Evolutionary conservation across 371 early-diverging fungal genomes (phyloP).

Genomic region (Blakeslea trispora): DNA sequence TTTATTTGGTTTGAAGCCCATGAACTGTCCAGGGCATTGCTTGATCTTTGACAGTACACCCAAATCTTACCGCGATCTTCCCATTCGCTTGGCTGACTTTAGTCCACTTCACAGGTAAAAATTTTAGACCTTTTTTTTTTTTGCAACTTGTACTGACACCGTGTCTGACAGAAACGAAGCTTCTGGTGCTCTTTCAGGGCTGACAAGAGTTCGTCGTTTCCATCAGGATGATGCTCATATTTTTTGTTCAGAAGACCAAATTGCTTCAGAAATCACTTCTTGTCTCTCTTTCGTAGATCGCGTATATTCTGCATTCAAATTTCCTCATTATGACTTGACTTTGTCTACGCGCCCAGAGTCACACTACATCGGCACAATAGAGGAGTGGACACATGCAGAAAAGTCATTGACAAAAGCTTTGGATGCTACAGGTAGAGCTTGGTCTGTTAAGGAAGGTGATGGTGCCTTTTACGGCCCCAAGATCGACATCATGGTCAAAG

Average conservation of each 20-base stretch:
- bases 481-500: conserved; percentile 98
- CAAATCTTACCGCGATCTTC: conserved; percentile 91
- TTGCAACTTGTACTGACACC: no score
- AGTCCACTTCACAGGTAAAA: conserved; percentile 86
- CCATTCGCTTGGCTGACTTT: conserved; percentile 93
- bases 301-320: conserved; percentile 89
- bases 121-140: background rate
- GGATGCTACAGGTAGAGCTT: conserved; percentile 75
- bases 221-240: conserved; percentile 99
- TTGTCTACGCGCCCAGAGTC: conserved; percentile 97
- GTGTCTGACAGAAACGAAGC: conserved; percentile 80
- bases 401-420: conserved; percentile 77
- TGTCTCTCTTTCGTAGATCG: conserved; percentile 87
- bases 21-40: conserved; percentile 99
- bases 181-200: conserved; percentile 90
- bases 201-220: conserved; percentile 94
- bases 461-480: conserved; percentile 99
- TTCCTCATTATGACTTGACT: conserved; percentile 75
- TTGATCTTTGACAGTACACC: conserved; percentile 84
- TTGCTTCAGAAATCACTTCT: conserved; percentile 77
- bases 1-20: conserved; percentile 90
- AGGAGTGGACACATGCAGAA: conserved; percentile 96
- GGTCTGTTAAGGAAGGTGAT: conserved; percentile 97
- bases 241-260: conserved; percentile 83
- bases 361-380: conserved; percentile 86